phyloP scores from a whole-genome alignment of 495 filamentous ascomycete species.

The Penicillium salamii region DNA sequence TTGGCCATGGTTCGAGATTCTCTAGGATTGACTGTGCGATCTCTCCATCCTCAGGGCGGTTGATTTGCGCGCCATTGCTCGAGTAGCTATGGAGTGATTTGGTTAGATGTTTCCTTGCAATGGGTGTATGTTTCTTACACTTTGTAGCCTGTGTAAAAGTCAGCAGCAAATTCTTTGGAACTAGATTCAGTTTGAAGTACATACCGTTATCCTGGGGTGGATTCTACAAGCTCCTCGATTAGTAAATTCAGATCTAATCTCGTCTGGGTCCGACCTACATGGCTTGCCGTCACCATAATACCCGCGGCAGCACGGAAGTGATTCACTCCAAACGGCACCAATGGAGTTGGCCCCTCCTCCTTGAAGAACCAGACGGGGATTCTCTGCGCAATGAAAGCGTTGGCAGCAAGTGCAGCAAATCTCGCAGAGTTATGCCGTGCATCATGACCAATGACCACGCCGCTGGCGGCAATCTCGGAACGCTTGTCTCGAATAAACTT shows the following conservation, averaged over 20 bases:
- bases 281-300: constrained; percentile 71
- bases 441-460: constrained; percentile 66
- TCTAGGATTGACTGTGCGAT: constrained; percentile 59
- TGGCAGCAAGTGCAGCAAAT: constrained; percentile 63
- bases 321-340: constrained; percentile 66
- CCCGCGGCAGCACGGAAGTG: constrained; percentile 58
- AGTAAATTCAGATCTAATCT: constrained; percentile 11
- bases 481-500: constrained; percentile 52
- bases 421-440: constrained; percentile 64
- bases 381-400: constrained; percentile 59
- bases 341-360: constrained; percentile 56
- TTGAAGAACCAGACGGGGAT: constrained; percentile 63
- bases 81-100: constrained; percentile 49
- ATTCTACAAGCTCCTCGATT: constrained; percentile 41
- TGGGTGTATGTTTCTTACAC: constrained; percentile 39
- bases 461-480: constrained; percentile 35
- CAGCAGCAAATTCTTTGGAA: constrained; percentile 3
- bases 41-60: constrained; percentile 58
- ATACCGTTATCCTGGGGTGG: constrained; percentile 65
- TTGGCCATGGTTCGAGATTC: constrained; percentile 53
- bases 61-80: constrained; percentile 68
- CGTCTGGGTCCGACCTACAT: constrained; percentile 34
- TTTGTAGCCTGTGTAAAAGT: constrained; percentile 55
- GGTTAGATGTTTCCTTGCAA: constrained; percentile 3
- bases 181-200: background rate